Evolutionary conservation across 257 asterid genomes (phyloP).

Genomic region (Solanum chiquidenum): DNA sequence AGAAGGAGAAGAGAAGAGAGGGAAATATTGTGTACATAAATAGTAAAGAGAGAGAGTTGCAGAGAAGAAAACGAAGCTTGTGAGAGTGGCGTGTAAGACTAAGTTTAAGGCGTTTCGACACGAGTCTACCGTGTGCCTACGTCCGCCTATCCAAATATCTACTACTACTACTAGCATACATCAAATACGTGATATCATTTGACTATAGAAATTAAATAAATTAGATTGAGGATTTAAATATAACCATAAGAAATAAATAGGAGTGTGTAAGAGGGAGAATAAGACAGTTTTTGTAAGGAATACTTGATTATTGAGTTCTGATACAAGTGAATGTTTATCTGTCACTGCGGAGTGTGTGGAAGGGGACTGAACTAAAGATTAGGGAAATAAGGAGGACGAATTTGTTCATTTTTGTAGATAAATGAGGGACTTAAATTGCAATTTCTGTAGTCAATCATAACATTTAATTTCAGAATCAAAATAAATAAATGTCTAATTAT

Average conservation of each 20-base stretch:
- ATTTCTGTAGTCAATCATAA: background rate
- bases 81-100: slow-evolving; percentile 61
- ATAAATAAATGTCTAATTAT: background rate
- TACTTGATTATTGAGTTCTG: background rate
- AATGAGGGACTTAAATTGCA: background rate
- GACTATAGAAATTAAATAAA: background rate
- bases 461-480: background rate
- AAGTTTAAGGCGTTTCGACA: slow-evolving; percentile 32
- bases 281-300: background rate
- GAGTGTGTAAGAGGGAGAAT: background rate
- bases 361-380: background rate
- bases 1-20: background rate
- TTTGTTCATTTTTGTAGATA: background rate
- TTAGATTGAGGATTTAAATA: background rate
- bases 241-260: background rate
- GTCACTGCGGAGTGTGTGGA: background rate
- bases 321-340: background rate
- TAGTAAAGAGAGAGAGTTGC: background rate
- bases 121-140: slow-evolving; percentile 45
- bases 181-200: background rate
- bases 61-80: slow-evolving; percentile 21
- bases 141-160: slow-evolving; percentile 35
- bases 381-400: background rate
- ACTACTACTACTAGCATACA: background rate
- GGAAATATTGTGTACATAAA: background rate